Conservation (phyloP, 1,284 basidiomycete species). For the Microbotryum intermedium region DNA sequence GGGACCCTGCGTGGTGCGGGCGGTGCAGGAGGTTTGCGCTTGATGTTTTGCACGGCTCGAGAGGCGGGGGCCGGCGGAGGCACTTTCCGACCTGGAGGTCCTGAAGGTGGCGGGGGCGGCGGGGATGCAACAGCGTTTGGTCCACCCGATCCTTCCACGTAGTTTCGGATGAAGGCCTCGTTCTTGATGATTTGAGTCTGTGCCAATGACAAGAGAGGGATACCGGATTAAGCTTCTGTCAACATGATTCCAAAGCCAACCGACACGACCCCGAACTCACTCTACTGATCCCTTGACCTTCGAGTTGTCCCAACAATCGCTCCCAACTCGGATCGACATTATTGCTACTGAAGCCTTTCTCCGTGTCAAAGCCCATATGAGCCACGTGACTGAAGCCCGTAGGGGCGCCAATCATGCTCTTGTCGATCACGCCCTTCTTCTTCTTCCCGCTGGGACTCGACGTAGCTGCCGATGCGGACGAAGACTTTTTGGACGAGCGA, state of each 20-base stretch:
- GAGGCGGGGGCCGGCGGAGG: constrained; percentile 4
- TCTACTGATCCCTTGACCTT: constrained; percentile 57
- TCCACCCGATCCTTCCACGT: constrained; percentile 28
- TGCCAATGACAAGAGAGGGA: background rate
- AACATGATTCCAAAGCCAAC: too few species aligned
- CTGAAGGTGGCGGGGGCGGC: constrained; percentile 4
- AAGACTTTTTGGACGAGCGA: constrained; percentile 1
- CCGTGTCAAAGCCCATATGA: constrained; percentile 87
- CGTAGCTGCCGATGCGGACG: constrained; percentile 36
- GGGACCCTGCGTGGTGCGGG: background rate
- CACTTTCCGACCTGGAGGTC: constrained; percentile 7
- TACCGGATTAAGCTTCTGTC: background rate
- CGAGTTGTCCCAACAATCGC: constrained; percentile 62
- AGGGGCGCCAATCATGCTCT: constrained; percentile 81
- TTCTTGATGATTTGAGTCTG: constrained; percentile 29
- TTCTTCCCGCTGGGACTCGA: constrained; percentile 54
- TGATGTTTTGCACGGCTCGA: constrained; percentile 7
- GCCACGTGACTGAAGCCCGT: constrained; percentile 75
- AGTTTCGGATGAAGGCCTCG: constrained; percentile 30
- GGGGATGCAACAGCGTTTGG: constrained; percentile 4
- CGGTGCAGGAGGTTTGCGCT: constrained; percentile 22
- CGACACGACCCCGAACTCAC: constrained; percentile 2
- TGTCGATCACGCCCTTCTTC: constrained; percentile 66
- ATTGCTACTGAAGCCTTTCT: constrained; percentile 74
- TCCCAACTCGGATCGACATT: constrained; percentile 93